Evolutionary conservation across 306 rosid genomes (phyloP).

Genomic region (Canavalia gladiata): DNA sequence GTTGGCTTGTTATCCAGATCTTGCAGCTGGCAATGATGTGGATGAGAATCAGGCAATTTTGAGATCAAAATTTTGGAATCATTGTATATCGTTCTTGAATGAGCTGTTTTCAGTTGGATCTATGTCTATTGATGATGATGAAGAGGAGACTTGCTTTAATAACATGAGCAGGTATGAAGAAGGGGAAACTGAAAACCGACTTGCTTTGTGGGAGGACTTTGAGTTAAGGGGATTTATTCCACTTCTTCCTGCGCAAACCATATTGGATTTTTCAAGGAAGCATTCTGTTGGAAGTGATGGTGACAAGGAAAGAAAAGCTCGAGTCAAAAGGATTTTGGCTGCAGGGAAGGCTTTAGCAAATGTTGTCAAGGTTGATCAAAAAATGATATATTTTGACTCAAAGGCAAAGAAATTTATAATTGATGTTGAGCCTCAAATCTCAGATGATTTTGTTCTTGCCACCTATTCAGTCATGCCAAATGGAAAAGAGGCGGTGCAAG

Average conservation of each 20-base stretch:
- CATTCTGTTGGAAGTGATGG: conserved; percentile 73
- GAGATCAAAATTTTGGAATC: conserved; percentile 78
- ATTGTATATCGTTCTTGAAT: conserved; percentile 70
- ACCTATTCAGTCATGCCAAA: conserved; percentile 48
- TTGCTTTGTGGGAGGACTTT: conserved; percentile 88
- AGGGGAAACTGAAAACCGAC: conserved; percentile 86
- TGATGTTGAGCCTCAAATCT: conserved; percentile 63
- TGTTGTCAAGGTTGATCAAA: conserved; percentile 71
- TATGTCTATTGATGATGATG: conserved; percentile 64
- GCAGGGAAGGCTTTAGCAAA: conserved; percentile 87
- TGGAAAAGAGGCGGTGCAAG: conserved; percentile 51
- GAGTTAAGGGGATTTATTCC: conserved; percentile 93
- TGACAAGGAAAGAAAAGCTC: conserved; percentile 73
- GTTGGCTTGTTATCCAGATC: conserved; percentile 89
- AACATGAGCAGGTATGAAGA: conserved; percentile 88
- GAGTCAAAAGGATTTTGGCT: conserved; percentile 84
- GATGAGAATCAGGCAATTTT: conserved; percentile 70
- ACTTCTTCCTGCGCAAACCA: conserved; percentile 87
- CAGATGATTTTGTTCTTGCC: conserved; percentile 54
- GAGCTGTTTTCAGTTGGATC: conserved; percentile 63
- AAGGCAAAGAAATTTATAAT: conserved; percentile 70
- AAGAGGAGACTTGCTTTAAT: conserved; percentile 81
- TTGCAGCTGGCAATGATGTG: conserved; percentile 70
- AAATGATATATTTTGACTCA: conserved; percentile 67
- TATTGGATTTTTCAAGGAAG: conserved; percentile 93